Conservation (phyloP, 257 asterid species). For the Orobanche coerulescens region DNA sequence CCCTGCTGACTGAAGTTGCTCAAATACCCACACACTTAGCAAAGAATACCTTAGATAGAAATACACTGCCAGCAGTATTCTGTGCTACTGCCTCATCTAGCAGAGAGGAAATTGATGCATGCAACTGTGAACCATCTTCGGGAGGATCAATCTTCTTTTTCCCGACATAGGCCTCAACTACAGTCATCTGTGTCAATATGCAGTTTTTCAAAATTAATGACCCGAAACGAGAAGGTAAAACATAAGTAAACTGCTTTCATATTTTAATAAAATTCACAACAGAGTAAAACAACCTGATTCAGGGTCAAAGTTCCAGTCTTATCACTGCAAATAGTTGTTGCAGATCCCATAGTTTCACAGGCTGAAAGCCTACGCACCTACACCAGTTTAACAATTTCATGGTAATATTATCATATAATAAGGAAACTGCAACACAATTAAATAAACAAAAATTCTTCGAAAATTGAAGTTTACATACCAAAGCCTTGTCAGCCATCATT, state of each 20-base stretch:
- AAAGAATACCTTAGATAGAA: constrained; percentile 57
- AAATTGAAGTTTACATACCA: constrained; percentile 37
- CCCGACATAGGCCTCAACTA: constrained; percentile 80
- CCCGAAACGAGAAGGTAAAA: not conserved
- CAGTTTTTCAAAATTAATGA: constrained; percentile 14
- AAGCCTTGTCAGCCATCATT: constrained; percentile 99
- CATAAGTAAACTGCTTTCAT: not conserved
- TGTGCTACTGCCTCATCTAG: constrained; percentile 83
- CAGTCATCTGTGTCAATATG: constrained; percentile 62
- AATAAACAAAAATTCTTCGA: not conserved
- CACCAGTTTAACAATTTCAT: constrained; percentile 22
- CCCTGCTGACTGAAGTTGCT: not conserved
- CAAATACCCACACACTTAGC: not conserved
- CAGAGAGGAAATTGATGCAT: constrained; percentile 47
- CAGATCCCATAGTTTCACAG: constrained; percentile 98
- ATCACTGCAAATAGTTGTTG: constrained; percentile 95
- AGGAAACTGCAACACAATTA: constrained; percentile 7
- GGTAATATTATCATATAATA: not conserved
- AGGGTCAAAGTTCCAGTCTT: constrained; percentile 93
- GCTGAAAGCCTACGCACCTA: constrained; percentile 99
- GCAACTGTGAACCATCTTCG: constrained; percentile 63
- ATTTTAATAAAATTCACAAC: constrained; percentile 15
- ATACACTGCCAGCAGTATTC: constrained; percentile 85
- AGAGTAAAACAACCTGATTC: constrained; percentile 53
- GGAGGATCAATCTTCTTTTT: constrained; percentile 50